Evolutionary conservation across 1,139 yeast genomes (phyloP).

Genomic region (Pichia sp.): DNA sequence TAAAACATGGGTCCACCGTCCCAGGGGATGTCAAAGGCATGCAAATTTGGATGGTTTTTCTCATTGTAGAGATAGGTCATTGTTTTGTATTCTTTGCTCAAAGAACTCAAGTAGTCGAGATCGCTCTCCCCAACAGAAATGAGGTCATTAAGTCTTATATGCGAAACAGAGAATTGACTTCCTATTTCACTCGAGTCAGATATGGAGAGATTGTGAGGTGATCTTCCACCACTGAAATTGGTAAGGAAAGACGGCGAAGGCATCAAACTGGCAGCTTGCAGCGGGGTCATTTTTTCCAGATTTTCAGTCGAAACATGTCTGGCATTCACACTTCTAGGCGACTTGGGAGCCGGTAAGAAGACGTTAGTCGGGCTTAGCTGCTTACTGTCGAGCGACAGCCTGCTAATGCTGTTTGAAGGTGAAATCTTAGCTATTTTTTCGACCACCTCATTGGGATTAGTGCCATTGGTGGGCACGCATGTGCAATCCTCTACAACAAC

Average conservation of each 20-base stretch:
- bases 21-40: constrained; percentile 15
- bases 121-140: constrained; percentile 11
- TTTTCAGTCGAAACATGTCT: background rate
- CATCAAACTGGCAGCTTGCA: background rate
- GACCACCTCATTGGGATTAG: background rate
- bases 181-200: constrained; percentile 10
- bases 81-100: constrained; percentile 1
- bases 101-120: background rate
- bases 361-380: background rate
- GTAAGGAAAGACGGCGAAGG: background rate
- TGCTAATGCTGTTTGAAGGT: background rate
- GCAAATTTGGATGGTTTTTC: constrained; percentile 7
- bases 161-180: constrained; percentile 6
- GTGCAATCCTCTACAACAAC: no score
- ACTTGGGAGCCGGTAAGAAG: background rate
- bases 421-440: background rate
- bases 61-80: constrained; percentile 1
- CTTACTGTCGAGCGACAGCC: background rate
- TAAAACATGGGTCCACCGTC: constrained; percentile 15
- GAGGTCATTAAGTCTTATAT: constrained; percentile 8
- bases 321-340: background rate
- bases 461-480: background rate
- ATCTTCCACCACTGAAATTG: background rate
- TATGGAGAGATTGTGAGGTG: constrained; percentile 1
- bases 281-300: background rate